Evolutionary conservation across 225 moss, liverwort and hornwort species (phyloP).

Genomic region (Anthoceros angustus): DNA sequence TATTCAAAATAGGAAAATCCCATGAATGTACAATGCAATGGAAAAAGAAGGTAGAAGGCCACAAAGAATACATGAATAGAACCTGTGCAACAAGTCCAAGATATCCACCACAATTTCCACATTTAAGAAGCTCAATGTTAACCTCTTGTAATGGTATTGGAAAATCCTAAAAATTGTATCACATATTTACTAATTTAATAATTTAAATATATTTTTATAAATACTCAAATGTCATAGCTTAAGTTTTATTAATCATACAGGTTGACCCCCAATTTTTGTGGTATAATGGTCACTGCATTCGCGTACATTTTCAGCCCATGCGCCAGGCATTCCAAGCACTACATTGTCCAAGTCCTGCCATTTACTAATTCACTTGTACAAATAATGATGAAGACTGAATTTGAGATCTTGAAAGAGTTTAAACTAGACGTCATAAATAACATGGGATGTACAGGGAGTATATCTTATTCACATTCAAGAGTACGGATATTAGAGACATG

Average conservation of each 20-base stretch:
- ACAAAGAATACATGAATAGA: conserved; percentile 34
- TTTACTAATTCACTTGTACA: not conserved
- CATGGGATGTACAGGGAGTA: too few relatives aligned
- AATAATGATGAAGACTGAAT: too few relatives aligned
- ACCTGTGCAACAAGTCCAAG: conserved; percentile 89
- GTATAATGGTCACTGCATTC: not conserved
- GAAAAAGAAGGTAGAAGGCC: conserved; percentile 11
- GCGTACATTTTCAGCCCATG: not conserved
- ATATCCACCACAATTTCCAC: conserved; percentile 55
- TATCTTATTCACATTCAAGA: too few relatives aligned
- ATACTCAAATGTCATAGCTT: too few relatives aligned
- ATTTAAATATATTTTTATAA: not conserved
- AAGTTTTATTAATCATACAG: not conserved
- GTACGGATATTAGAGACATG: too few relatives aligned
- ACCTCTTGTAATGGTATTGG: conserved; percentile 45
- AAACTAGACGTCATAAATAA: too few relatives aligned
- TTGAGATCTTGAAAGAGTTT: too few relatives aligned
- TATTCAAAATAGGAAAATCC: not conserved
- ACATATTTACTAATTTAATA: not conserved
- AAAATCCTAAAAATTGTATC: conserved; percentile 46
- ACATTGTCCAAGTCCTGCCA: not conserved
- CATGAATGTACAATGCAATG: not conserved
- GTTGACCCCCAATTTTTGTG: not conserved
- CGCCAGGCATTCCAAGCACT: conserved; percentile 1
- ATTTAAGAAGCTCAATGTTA: conserved; percentile 44